Percentiles rank a stretch among this genome's conserved stretches.
Conservation (phyloP, 176 grass and related monocot species). For the Aechmea fasciata region DNA sequence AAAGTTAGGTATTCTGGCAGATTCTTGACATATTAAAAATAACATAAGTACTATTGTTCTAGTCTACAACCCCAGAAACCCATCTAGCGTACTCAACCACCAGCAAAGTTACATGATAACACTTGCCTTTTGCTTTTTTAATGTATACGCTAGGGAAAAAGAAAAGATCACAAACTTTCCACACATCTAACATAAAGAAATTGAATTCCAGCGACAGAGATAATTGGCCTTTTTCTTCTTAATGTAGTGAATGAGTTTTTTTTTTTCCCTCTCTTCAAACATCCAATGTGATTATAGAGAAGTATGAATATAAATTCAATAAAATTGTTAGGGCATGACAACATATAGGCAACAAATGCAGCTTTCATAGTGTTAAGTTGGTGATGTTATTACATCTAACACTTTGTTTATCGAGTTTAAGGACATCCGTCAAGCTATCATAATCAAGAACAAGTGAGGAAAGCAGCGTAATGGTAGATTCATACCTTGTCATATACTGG, state of each 20-base stretch:
- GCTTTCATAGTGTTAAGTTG: neutral
- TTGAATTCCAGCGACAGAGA: neutral
- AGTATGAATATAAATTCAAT: neutral
- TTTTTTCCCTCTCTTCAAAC: neutral
- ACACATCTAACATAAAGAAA: neutral
- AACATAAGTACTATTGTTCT: too few relatives aligned
- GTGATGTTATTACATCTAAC: neutral
- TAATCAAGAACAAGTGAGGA: constrained; percentile 18
- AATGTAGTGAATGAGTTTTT: neutral
- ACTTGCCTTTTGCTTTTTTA: too few relatives aligned
- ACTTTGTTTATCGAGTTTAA: neutral
- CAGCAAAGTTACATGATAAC: too few relatives aligned
- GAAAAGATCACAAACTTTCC: neutral
- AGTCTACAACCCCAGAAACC: too few relatives aligned
- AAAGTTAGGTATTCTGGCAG: too few relatives aligned
- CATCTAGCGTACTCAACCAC: too few relatives aligned
- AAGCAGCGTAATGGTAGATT: neutral
- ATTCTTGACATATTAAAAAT: too few relatives aligned
- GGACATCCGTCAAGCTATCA: neutral
- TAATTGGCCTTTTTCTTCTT: neutral
- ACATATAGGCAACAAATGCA: neutral
- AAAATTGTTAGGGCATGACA: neutral
- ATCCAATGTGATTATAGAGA: neutral
- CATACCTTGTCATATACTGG: constrained; percentile 88
- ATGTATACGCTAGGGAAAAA: neutral